A percentile compares a stretch with the other conserved stretches of the same genome.
These are phyloP conservation scores for Medicago ruthenica DNA, from an alignment of 306 rosid species.

Conservation along the genomic window DNA sequence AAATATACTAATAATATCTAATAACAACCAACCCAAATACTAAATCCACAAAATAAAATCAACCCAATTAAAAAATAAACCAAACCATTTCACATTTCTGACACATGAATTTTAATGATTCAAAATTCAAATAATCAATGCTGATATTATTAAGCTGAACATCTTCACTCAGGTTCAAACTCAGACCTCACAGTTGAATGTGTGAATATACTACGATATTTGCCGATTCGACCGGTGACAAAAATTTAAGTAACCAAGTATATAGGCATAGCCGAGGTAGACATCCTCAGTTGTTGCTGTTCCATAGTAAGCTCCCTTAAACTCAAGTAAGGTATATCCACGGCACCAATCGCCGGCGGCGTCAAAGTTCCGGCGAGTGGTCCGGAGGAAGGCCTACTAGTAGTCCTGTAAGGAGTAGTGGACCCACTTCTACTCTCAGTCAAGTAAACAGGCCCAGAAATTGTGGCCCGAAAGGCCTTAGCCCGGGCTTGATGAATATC, in stretches of 20 bases:
- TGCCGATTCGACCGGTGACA: too few species aligned
- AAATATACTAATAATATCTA: not conserved
- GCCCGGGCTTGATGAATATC: conserved; percentile 85
- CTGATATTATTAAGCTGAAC: too few species aligned
- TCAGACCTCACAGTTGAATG: too few species aligned
- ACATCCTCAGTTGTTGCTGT: conserved; percentile 67
- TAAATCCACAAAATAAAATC: not conserved
- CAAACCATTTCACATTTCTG: conserved; percentile 6
- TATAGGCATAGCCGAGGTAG: conserved; percentile 80
- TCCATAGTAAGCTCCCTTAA: conserved; percentile 88
- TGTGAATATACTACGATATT: too few species aligned
- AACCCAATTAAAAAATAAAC: not conserved
- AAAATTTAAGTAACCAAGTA: conserved; percentile 72
- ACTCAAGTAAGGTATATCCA: conserved; percentile 76
- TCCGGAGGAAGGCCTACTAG: conserved; percentile 67
- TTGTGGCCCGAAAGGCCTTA: conserved; percentile 69
- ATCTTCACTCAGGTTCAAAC: too few species aligned
- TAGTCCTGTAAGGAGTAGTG: conserved; percentile 60
- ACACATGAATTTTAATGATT: not conserved
- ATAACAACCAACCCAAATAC: not conserved
- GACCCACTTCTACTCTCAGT: conserved; percentile 81
- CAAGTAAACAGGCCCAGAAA: conserved; percentile 84
- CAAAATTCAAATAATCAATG: not conserved
- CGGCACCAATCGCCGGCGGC: conserved; percentile 53
- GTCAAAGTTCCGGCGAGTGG: conserved; percentile 73